A percentile compares a stretch with the other conserved stretches of the same genome.
phyloP scores from a whole-genome alignment of 2,329 filamentous ascomycete species.

The Periconia sp. region DNA sequence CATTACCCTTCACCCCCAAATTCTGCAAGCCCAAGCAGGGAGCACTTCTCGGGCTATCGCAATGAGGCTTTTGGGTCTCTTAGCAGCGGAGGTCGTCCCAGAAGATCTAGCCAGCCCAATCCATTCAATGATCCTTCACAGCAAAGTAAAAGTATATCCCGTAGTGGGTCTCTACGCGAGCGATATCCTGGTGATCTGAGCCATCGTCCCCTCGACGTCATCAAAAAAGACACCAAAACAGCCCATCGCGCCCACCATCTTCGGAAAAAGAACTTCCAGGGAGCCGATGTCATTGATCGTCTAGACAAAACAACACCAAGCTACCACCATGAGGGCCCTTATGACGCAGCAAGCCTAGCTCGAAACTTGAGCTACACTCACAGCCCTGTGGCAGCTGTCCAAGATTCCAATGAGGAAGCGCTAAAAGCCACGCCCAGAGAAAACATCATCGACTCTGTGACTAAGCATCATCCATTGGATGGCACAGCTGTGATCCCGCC shows the following conservation, averaged over 20 bases:
- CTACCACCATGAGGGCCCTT: conserved; percentile 91
- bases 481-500: conserved; percentile 77
- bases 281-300: conserved; percentile 76
- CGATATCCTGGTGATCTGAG: conserved; percentile 67
- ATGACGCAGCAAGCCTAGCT: conserved; percentile 76
- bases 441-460: conserved; percentile 72
- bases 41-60: conserved; percentile 38
- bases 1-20: conserved; percentile 56
- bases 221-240: conserved; percentile 63
- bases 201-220: conserved; percentile 66
- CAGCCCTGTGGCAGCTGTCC: conserved; percentile 77
- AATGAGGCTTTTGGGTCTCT: conserved; percentile 34
- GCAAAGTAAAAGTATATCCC: conserved; percentile 30
- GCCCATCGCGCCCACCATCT: conserved; percentile 70
- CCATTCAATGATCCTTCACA: conserved; percentile 21
- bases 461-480: conserved; percentile 75
- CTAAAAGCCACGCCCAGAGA: conserved; percentile 78
- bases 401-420: conserved; percentile 72
- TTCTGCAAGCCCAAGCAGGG: conserved; percentile 56
- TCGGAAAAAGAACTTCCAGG: conserved; percentile 65
- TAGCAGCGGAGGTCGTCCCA: conserved; percentile 27
- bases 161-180: conserved; percentile 57
- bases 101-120: conserved; percentile 38
- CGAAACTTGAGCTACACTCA: conserved; percentile 66
- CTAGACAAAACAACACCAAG: conserved; percentile 69